Base-by-base conservation (phyloP, 1,284 basidiomycete species). In the Hypsizygus ulmarius region DNA sequence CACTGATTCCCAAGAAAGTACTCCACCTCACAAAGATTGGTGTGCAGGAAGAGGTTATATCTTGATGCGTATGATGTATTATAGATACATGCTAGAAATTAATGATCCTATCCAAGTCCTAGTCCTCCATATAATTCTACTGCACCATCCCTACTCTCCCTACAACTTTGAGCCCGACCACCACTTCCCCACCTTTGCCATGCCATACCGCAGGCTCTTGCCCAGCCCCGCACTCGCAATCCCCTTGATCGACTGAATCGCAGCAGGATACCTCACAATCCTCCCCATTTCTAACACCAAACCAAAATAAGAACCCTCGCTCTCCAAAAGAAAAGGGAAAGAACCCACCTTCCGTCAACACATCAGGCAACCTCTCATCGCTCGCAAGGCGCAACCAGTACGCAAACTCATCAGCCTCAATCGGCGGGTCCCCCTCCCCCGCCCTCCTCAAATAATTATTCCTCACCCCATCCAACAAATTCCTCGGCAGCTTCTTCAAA, bases 211-310 rank as follows among this genome's bases (percentile, higher is more conserved):
- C 8, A 86, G 53, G 60, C 88, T 91, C 75, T 94, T 94, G 38
- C 76, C 70, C 5, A 88, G 60, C 0, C 93, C 93, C 4, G 91
- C 90, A 46, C 87, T 93, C 14, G 90, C 77, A 44, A 97, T 64
- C 6, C 94, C 94, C 68, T 97, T 97, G 55, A 90, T 58, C 5
- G 87, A 80, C 70, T 97, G 93, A 9, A 90, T 74, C 3, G 90
- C 82, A 8, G 93, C 91, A 3, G 94, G 91, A 50, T 82, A 77
- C 52, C 84, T 77, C 43, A 97, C 93, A 61, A 95, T 94, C 19
- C 71, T 68, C 33, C 74, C 67, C 71, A 93, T 81, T 67, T 91
- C 90, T 91, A 58, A 15, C 40, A 29, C 49, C 39, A 38, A 18
- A 41, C 36, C 16, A 47, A 15, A 29, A 38, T 19, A 5, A 32